phyloP scores from a whole-genome alignment of 805 yeast genomes.

The Candida vaughaniae region DNA sequence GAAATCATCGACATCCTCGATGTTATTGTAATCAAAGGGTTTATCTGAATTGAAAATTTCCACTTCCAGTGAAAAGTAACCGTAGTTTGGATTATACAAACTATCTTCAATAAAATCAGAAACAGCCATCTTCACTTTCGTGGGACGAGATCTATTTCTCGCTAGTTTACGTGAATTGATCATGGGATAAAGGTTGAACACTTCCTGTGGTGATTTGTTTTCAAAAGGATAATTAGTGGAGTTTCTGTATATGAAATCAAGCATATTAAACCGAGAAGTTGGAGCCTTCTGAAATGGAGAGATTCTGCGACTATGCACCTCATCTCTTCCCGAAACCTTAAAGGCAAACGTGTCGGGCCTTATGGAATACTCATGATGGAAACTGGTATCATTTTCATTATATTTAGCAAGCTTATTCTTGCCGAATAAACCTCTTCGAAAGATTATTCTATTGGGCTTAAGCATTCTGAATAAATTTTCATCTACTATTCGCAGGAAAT shows the following conservation, averaged over 20 bases:
- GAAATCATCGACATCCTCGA: slow-evolving; percentile 67
- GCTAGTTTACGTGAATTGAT: slow-evolving; percentile 34
- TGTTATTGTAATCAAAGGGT: slow-evolving; percentile 60
- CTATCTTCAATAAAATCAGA: slow-evolving; percentile 85
- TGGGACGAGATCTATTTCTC: slow-evolving; percentile 49
- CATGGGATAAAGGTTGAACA: slow-evolving; percentile 35
- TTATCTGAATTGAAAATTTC: slow-evolving; percentile 68
- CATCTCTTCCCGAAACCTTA: slow-evolving; percentile 28
- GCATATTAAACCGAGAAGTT: slow-evolving; percentile 20
- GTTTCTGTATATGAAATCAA: slow-evolving; percentile 37
- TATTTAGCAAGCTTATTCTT: slow-evolving; percentile 11
- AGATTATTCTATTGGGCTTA: slow-evolving; percentile 1
- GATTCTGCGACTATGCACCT: slow-evolving; percentile 5
- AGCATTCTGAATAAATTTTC: too few relatives aligned
- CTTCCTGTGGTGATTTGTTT: slow-evolving; percentile 36
- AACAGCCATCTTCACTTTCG: slow-evolving; percentile 63
- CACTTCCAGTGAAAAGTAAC: slow-evolving; percentile 77
- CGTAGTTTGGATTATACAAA: slow-evolving; percentile 76
- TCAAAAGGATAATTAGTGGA: slow-evolving; percentile 44
- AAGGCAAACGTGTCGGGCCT: slow-evolving; percentile 47
- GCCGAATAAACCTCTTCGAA: slow-evolving; percentile 7
- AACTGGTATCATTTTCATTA: slow-evolving; percentile 14
- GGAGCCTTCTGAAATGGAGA: slow-evolving; percentile 13
- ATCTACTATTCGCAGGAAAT: too few relatives aligned
- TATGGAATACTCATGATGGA: slow-evolving; percentile 44